Evolutionary conservation across 1,284 basidiomycete genomes (phyloP).

Genomic region (Trametes hirsuta): DNA sequence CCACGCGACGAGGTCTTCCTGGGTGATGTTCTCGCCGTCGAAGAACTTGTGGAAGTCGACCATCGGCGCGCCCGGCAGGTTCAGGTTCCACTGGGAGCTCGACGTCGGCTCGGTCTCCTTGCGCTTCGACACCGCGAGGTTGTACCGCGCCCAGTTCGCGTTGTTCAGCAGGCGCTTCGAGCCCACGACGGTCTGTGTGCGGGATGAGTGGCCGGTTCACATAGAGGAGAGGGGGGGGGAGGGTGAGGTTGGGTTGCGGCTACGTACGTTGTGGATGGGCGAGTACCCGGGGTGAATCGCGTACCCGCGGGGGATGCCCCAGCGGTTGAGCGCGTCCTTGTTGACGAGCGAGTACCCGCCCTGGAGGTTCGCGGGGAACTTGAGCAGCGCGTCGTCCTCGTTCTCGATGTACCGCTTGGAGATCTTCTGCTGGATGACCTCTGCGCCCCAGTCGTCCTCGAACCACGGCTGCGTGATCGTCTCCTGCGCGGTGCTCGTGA

Average conservation of each 20-base stretch:
- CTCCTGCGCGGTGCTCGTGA: conserved; percentile 53
- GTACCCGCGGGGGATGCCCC: conserved; percentile 61
- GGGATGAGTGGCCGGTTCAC: neutral
- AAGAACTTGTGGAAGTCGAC: conserved; percentile 70
- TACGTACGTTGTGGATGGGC: conserved; percentile 51
- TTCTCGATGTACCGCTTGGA: conserved; percentile 50
- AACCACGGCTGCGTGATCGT: conserved; percentile 56
- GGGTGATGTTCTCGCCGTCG: conserved; percentile 61
- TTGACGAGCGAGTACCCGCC: conserved; percentile 64
- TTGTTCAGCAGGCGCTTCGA: conserved; percentile 61
- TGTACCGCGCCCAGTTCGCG: conserved; percentile 68
- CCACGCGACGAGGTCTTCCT: conserved; percentile 67
- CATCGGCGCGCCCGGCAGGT: conserved; percentile 55
- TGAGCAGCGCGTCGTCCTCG: conserved; percentile 59
- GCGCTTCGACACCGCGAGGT: conserved; percentile 57
- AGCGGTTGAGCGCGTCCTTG: conserved; percentile 55
- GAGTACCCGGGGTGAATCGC: conserved; percentile 58
- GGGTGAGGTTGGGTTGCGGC: too few relatives aligned
- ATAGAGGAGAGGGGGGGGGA: neutral
- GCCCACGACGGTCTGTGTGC: conserved; percentile 54
- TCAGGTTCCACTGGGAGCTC: conserved; percentile 63
- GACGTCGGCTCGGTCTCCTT: conserved; percentile 64
- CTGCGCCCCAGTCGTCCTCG: conserved; percentile 63
- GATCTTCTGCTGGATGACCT: conserved; percentile 58
- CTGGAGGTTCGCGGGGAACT: conserved; percentile 57